Evolutionary conservation across 371 early-diverging fungal species (phyloP), one percentile per base, ranked within the genome.

Genomic region (Mortierella sp.): DNA sequence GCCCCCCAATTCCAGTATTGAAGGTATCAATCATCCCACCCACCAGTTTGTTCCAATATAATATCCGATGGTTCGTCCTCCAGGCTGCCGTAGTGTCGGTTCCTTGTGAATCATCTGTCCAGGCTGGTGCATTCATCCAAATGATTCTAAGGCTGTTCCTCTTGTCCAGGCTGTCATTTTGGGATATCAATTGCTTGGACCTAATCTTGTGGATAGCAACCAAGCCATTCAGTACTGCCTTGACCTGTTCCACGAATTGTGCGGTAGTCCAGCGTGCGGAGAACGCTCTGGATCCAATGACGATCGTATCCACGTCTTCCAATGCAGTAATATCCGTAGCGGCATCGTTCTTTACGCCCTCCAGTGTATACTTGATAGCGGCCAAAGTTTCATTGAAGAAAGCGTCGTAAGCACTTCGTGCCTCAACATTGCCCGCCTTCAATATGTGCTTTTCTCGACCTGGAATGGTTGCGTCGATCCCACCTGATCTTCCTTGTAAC

Each of bases 41-140:
- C 18, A 57, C 71, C 46, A 64, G 21, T 50, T 57, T 71, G 53
- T 64, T 59, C 65, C 64, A 64, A 21, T 61, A 71, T 41, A 64
- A 26, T 9, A 60, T 48, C n/a, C 57, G 28, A 28, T 58, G 64
- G 21, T 71, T 71, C 1, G 71, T 71, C 24, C 50, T 58, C 71
- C 59, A 59, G n/a, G 34, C 54, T 16, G 34, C 58, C 21, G 26
- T 18, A 28, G 34, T 7, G 34, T 10, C 34, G 4, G 34, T 34
- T 10, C 34, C 34, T 41, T 28, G 5, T 42, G 26, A 19, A 19
- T 48, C 27, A 21, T 71, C 71, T 3, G 61, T 64, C 64, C 64
- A 71, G 3, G 64, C 71, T 3, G 71, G 64, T 23, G 45, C 46
- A 14, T 61, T 60, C 50, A 55, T 45, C 71, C 71, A 71, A 45